Evolutionary conservation across 1,284 basidiomycete species (phyloP), one percentile per base, ranked within the genome.

Genomic region (Marasmius tenuissimus): DNA sequence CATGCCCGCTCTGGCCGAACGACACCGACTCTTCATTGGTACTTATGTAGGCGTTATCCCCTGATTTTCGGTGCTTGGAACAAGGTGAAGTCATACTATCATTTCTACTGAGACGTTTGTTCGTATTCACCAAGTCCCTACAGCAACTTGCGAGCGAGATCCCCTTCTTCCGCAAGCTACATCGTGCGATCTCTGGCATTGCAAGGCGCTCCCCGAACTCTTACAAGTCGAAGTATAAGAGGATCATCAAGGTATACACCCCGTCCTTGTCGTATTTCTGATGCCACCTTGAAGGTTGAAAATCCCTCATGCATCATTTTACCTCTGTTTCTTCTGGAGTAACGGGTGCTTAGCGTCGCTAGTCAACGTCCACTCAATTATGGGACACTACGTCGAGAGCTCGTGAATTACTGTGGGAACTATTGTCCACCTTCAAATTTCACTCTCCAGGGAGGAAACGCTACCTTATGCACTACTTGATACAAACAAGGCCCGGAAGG

Each of bases 51-150:
- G 67, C 84, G 85, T 3, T 91, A 91, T 73, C 90, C 90, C 16
- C 76, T 91, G 27, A 83, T 91, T 60, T 92, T 92, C 71, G 91
- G 91, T 3, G 71, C 77, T 35, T 86, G 85, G 84, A 78, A 80
- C 68, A 78, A 82, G 76, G 89, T 88, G 72, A 16, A 37, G 6
- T 27, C 35, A 14, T 47, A 9, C 34, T 39, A 11, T 12, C 18
- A 11, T 22, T 49, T 3, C 18, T 49, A 22, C 14, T 8, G 11
- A 20, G 12, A 18, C 18, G 4, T 27, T 27, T 4, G 27, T 27
- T 27, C 27, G 27, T 27, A 4, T 27, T 27, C 40, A 59, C 10
- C 27, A 37, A 5, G 37, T 50, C 33, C 16, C 61, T 49, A 33
- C 70, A 92, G 89, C 85, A 82, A 77, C 75, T 88, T 39, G 81